Base-by-base conservation (phyloP, 1,284 basidiomycete species). In the Waitea zeae region DNA sequence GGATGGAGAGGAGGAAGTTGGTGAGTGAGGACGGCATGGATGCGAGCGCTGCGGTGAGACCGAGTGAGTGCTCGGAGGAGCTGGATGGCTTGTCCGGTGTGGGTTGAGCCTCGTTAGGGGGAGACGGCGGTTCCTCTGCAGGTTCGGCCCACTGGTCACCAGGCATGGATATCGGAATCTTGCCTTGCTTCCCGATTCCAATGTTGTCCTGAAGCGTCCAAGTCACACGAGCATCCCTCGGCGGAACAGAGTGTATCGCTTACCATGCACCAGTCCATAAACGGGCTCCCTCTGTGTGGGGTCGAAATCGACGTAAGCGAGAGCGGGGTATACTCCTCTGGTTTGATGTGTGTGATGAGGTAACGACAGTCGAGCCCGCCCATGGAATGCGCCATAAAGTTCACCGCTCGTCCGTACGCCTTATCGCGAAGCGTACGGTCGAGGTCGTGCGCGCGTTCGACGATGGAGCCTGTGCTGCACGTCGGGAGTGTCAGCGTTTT, bases 231-330 rank as follows among this genome's bases (percentile, higher is more conserved):
- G 3, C 9, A 6, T 20, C 17, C 13, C 6, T 13, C n/a, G 27
- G 4, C 14, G 27, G 20, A 37, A 17, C 12, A 30, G 22, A 17
- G n/a, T 15, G 9, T 15, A 7, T 5, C 29, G 61, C 76, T 46
- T 49, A 81, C 83, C 35, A 69, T 67, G 58, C 93, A 97, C 93
- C 93, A 98, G 56, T 97, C 90, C 95, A 98, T 98, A 54, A 98
- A 97, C 0, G 93, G 90, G 45, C 84, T 90, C 17, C 93, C 93
- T 17, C 84, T 71, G 54, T 99, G 95, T 12, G 95, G 95, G 0
- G 95, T 97, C 31, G 79, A 80, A 42, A 99, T 71, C 12, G 81
- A 87, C 0, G 87, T 97, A 39, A 98, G 59, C 5, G 86, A 90
- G 27, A 89, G 57, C 1, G 95, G 92, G 1, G 62, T 67, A 55